Base-by-base conservation (phyloP, 352 stramenopile genomes). In the Phytophthora agathidicida region DNA sequence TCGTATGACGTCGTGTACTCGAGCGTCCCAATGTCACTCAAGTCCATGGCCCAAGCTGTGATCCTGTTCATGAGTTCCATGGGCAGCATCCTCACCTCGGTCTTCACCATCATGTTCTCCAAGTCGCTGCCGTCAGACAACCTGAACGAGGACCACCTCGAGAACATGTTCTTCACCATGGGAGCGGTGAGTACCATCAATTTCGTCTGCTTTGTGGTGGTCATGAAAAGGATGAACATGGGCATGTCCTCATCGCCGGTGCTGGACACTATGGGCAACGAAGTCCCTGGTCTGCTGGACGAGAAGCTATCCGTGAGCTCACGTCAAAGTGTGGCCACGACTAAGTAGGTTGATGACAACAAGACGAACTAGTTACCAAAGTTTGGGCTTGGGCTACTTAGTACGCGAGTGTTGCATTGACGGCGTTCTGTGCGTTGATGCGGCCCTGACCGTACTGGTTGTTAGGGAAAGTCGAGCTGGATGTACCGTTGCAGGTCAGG, bases 151-250 rank as follows among this genome's bases (percentile, higher is more conserved):
- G 68, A 65, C 26, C 56, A 81, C 37, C 49, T 81, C n/a, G 68
- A 81, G 51, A 86, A 90, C 64, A 84, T 90, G 73, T 87, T 84
- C 58, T 88, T 83, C 66, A 76, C 71, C 5, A 62, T 84, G 46
- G 77, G 68, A 6, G 57, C 37, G 7, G 62, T 86, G 16, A 77
- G 67, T 14, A 23, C 75, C 14, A 56, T 89, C 33, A 89, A 86
- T 71, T 58, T 83, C 42, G n/a, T 79, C n/a, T 66, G 61, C 24
- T 89, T 82, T 57, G 32, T 79, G 2, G 47, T 67, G 7, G 59
- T 69, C 9, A 86, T 85, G 69, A 57, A 55, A 22, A 75, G 80
- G 55, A 84, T 86, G 76, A 62, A 85, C 41, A 85, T 89, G 45
- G 74, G 74, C 26, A 84, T 83, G 73, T 56, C 56, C 2, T 58